Base-by-base conservation (phyloP, 305 asterid genomes). In the Fraxinus ornus region DNA sequence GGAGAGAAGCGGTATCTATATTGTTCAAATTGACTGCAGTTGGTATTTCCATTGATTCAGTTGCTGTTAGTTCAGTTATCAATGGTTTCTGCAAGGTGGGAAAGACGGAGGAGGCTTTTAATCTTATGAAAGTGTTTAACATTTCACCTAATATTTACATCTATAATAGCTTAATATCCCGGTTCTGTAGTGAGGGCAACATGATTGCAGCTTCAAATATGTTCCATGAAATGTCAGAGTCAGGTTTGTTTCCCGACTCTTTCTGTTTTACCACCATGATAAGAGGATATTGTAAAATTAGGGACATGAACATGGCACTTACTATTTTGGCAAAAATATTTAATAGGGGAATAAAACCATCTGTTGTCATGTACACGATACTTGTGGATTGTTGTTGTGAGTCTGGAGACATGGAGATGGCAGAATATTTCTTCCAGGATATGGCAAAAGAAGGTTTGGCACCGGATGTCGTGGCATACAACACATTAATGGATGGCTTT, bases 61-160 rank as follows among this genome's bases (percentile, higher is more conserved):
- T 84, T 78, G 81, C 80, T 60, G 82, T 78, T 78, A 81, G 80
- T 74, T 80, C 87, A 52, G 80, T 81, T 78, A 78, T 78, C 68
- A 33, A 81, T 81, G 87, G 87, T 55, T 83, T 81, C 77, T 81
- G 87, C 75, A 81, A 78, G 74, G 78, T 32, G 60, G 85, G 87
- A 24, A 44, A 84, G 82, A 26, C 64, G 68, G 83, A 84, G 49
- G 52, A 73, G 68, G 84, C 83, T 77, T 17, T 84, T 70, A 26
- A 26, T 72, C 57, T 84, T 39, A 7, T 78, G 83, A 75, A 76
- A 32, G 49, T 84, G 47, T 84, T 84, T 73, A 60, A 47, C 4
- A 64, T 84, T 80, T 72, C 85, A 5, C 87, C 78, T 9, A 81
- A 84, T 74, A 62, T 81, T n/a, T 84, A 77, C 73, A 81, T 84